These are phyloP conservation scores for Magnolia sinica DNA, from an alignment of 164 flowering plant genomes.

Conservation along the genomic window DNA sequence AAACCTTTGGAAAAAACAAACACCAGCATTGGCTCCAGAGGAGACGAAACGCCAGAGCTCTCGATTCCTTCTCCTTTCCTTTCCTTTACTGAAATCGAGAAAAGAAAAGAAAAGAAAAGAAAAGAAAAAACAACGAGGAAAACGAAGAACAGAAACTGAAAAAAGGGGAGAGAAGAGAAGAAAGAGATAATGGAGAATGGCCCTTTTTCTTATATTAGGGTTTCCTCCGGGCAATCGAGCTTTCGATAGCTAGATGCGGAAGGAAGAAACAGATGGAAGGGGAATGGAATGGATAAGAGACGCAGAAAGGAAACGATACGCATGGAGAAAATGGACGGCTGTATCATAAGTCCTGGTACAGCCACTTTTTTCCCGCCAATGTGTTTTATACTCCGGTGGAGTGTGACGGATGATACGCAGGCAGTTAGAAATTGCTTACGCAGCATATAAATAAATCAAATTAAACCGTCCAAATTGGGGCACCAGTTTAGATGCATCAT, in stretches of 20 bases:
- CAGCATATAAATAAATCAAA: too few species aligned
- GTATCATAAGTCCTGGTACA: background rate
- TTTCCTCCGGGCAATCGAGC: background rate
- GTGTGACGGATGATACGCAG: too few species aligned
- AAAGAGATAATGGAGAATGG: background rate
- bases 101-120: background rate
- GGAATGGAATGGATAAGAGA: background rate
- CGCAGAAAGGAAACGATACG: too few species aligned
- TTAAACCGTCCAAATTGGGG: too few species aligned
- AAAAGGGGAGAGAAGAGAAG: background rate
- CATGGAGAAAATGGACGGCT: background rate
- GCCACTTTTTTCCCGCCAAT: background rate
- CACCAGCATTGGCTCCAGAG: background rate
- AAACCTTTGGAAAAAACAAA: background rate
- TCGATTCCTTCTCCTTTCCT: slow-evolving; percentile 9
- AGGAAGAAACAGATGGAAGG: background rate
- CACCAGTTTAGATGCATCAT: too few species aligned
- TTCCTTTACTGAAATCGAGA: background rate
- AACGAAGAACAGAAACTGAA: background rate
- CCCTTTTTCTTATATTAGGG: background rate
- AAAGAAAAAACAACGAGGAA: background rate
- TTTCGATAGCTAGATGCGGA: background rate
- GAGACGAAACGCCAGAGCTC: background rate
- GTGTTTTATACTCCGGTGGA: background rate
- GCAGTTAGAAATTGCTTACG: too few species aligned